Conservation (phyloP, 129 eudicot genomes). For the Centrapalus pauciflorus region DNA sequence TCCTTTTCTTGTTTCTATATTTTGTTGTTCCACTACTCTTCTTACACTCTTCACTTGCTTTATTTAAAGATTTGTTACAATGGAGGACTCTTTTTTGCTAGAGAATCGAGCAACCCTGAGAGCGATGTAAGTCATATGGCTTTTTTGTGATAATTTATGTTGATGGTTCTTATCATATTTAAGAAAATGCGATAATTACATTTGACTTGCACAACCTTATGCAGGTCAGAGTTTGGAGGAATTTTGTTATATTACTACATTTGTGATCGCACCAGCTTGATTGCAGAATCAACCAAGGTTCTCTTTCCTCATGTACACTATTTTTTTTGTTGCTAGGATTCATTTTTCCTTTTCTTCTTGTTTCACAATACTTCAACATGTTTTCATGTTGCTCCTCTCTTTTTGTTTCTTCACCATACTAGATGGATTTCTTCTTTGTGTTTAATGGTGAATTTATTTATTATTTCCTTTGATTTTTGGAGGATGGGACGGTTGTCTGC, state of each 20-base stretch:
- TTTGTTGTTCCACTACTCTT: not conserved
- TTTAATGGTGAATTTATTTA: not conserved
- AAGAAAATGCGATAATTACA: conserved; percentile 11
- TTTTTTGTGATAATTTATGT: conserved; percentile 12
- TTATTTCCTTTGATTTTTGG: not conserved
- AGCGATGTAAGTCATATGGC: conserved; percentile 67
- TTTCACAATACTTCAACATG: no score
- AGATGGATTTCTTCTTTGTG: not conserved
- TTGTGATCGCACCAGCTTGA: conserved; percentile 81
- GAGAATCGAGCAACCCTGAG: conserved; percentile 87
- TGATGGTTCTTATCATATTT: not conserved
- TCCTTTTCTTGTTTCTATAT: conserved; percentile 5
- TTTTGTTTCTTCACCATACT: no score
- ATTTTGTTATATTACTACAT: conserved; percentile 77
- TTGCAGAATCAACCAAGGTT: conserved; percentile 88
- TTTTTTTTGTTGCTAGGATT: not conserved
- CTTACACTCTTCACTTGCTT: conserved; percentile 14
- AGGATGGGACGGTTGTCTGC: not conserved
- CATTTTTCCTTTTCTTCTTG: not conserved
- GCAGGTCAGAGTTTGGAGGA: conserved; percentile 97
- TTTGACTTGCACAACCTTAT: conserved; percentile 17
- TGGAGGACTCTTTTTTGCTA: conserved; percentile 89
- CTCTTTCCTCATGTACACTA: not conserved
- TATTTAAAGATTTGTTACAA: conserved; percentile 60
- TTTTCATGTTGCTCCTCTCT: no score